Conservation (phyloP, 805 yeast species). For the Cyberlindnera nakhonratchasimensis region DNA sequence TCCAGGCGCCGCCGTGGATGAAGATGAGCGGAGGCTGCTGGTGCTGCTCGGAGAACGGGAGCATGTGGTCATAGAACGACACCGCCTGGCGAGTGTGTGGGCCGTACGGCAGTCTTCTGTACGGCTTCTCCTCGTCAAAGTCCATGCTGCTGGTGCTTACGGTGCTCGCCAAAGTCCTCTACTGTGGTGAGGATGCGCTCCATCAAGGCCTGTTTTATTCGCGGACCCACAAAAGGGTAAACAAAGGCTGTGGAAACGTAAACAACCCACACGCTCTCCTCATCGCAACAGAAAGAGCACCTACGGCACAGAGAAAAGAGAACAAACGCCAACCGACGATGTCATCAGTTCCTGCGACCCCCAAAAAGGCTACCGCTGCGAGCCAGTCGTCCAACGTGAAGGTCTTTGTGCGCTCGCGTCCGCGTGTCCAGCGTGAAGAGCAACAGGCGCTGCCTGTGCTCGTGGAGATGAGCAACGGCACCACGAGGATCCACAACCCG, state of each 20-base stretch:
- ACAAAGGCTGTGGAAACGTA: constrained; percentile 1
- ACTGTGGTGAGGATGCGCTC: too few species aligned
- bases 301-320: not conserved
- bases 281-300: not conserved
- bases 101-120: constrained; percentile 9
- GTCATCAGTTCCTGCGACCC: not conserved
- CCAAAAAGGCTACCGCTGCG: not conserved
- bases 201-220: too few species aligned
- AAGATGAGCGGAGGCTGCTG: constrained; percentile 42
- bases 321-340: too few species aligned
- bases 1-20: constrained; percentile 91
- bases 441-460: constrained; percentile 15
- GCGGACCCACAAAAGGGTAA: too few species aligned
- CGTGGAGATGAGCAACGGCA: constrained; percentile 19
- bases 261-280: constrained; percentile 1
- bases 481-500: constrained; percentile 14
- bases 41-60: constrained; percentile 5
- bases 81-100: constrained; percentile 12
- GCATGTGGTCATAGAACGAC: constrained; percentile 14
- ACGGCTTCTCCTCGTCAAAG: not conserved
- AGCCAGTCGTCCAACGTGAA: constrained; percentile 32
- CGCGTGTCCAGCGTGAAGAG: constrained; percentile 29
- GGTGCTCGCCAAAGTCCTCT: too few species aligned
- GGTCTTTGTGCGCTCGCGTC: constrained; percentile 53
- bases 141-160: not conserved